These are phyloP conservation scores for Aechmea fasciata DNA, from an alignment of 176 grass and related monocot species.

Conservation along the genomic window DNA sequence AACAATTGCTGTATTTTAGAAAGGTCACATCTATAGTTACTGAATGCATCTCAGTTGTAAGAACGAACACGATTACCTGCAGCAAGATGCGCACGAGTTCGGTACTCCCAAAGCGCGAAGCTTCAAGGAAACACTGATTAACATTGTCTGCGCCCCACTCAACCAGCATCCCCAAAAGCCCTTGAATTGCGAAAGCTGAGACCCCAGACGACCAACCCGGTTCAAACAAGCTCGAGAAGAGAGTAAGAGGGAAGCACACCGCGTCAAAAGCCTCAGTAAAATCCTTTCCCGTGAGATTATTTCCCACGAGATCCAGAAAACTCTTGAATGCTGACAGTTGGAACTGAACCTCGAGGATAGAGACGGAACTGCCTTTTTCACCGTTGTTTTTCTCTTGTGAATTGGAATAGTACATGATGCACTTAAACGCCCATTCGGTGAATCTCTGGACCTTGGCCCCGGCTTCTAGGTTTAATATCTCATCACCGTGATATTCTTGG, in stretches of 20 bases:
- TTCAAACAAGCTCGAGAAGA: conserved; percentile 77
- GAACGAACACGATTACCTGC: conserved; percentile 27
- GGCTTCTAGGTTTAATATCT: conserved; percentile 82
- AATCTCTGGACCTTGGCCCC: conserved; percentile 82
- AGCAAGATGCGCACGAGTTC: conserved; percentile 91
- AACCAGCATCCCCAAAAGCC: conserved; percentile 80
- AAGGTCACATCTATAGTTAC: not conserved
- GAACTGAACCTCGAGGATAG: conserved; percentile 73
- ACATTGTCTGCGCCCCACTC: conserved; percentile 98
- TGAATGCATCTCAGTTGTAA: not conserved
- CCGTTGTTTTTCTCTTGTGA: conserved; percentile 9
- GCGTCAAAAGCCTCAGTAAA: conserved; percentile 97
- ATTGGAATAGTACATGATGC: conserved; percentile 57
- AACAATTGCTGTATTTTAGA: no score
- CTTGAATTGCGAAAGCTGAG: conserved; percentile 61
- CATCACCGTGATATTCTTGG: conserved; percentile 87
- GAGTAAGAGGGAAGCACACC: conserved; percentile 91
- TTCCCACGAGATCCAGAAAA: conserved; percentile 85
- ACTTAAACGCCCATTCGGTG: conserved; percentile 98
- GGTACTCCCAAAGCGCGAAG: conserved; percentile 85
- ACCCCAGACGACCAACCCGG: conserved; percentile 73
- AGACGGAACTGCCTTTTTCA: conserved; percentile 40
- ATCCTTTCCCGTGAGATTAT: conserved; percentile 88
- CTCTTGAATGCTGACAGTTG: conserved; percentile 82
- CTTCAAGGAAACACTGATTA: conserved; percentile 97